Evolutionary conservation across 805 yeast genomes (phyloP), one percentile per base, ranked within the genome.

Genomic region (Kluyveromyces lactis): DNA sequence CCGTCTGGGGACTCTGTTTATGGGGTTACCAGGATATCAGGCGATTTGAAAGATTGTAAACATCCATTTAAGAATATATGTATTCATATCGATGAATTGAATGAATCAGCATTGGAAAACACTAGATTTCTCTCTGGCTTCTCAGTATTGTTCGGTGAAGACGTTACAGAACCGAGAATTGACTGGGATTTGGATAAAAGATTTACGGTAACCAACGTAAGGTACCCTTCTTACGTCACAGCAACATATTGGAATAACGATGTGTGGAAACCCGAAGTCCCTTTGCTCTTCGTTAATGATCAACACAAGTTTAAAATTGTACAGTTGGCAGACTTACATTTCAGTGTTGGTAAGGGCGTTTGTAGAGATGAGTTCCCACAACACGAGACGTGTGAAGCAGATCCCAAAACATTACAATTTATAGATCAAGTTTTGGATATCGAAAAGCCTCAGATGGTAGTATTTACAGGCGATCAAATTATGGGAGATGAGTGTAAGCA

Each of bases 321-420:
- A 9, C 98, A 92, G 60, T 75, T 90, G 4, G 95, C 97, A 0
- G 97, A 92, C 58, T 65, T 90, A 41, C 98, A 92, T 61, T 80
- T 83, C 56, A 73, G 92, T n/a, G 82, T 95, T 0, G 89, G 87
- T 4, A 71, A 66, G 39, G 97, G 97, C 11, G 58, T 60, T 35
- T 92, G 97, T 53, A 67, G 81, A 38, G 94, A 89, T 54, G 79
- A 83, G 10, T 74, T 55, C 30, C 90, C 92, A 1, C 67, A 67
- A 15, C 61, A 60, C 3, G 64, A 63, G 4, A 64, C 61, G 10
- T 92, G 97, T 55, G 62, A 71, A 43, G 97, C 97, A 0, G 98
- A 87, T 56, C 72, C 72, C 1, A 69, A 80, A 34, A 86, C 97
- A 0, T 42, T 72, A 23, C 50, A 57, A 4, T 86, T 89, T 51